Base-by-base conservation (phyloP, 441 rosid genomes). In the Adansonia rubrostipa region DNA sequence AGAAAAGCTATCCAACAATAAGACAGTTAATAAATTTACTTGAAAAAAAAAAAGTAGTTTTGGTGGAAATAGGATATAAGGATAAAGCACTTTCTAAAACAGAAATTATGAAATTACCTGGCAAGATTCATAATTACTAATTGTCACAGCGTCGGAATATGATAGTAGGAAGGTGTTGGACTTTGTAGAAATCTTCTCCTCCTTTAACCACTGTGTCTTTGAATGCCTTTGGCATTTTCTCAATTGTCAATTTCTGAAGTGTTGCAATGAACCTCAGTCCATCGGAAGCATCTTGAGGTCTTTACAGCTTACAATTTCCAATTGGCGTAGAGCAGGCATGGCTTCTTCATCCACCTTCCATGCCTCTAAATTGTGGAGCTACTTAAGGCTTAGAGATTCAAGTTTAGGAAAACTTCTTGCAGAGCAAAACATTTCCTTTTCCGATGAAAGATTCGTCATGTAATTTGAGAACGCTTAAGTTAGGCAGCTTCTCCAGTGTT, bases 271-370 rank as follows among this genome's bases (percentile, higher is more conserved):
- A 73, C 3, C 51, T 73, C 9, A 73, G 4, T 40, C 76, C 53
- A 63, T 50, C 53, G 75, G 48, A 28, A 71, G 48, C 47, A 24
- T 28, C 48, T 53, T 28, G 47, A 71, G 4, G 0, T 7, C 1
- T 0, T 0, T 7, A 17, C 63, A 71, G 1, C 0, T 11, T 53
- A 2, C 4, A 5, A 71, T 51, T 45, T 54, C 17, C 57, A 58
- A 20, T 19, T 13, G 14, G 5, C 1, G 10, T 1, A 75, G 71
- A 47, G 0, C 4, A 11, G 15, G 47, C 78, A 63, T 10, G 24
- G 78, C 78, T 75, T 61, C 62, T 63, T 63, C 45, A 22, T 50
- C 57, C 61, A 75, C n/a, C 14, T 15, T 61, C 70, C 56, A 61
- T 9, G 50, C 47, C 70, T 33, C 60, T 11, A 75, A 17, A 3